phyloP scores from a whole-genome alignment of 768 basidiomycete genomes.

The Termitomyces eurrhizus region DNA sequence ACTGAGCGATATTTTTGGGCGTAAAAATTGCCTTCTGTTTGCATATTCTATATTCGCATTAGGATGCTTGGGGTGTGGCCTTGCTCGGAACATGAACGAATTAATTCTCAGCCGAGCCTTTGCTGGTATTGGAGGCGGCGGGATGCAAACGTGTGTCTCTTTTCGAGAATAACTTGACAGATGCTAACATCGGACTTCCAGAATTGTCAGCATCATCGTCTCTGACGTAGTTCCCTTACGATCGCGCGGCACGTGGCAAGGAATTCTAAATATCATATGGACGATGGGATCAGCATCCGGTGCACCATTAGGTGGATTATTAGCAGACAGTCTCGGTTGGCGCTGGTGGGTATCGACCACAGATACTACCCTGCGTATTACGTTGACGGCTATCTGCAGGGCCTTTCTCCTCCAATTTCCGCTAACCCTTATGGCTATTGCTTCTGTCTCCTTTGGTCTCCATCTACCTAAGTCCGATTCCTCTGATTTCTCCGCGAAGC shows the following conservation, averaged over 20 bases:
- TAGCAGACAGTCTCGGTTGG: slow-evolving; percentile 66
- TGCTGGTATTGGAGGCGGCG: slow-evolving; percentile 58
- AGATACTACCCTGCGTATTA: neutral
- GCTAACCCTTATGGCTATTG: slow-evolving; percentile 47
- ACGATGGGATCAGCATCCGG: slow-evolving; percentile 55
- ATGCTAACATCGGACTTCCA: slow-evolving; percentile 18
- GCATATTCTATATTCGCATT: slow-evolving; percentile 51
- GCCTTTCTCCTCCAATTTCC: slow-evolving; percentile 62
- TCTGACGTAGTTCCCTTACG: slow-evolving; percentile 63
- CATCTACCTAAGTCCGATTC: slow-evolving; percentile 42
- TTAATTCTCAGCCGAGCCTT: slow-evolving; percentile 51
- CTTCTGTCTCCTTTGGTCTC: slow-evolving; percentile 51
- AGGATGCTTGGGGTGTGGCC: slow-evolving; percentile 50
- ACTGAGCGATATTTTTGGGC: slow-evolving; percentile 62
- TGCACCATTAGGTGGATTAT: slow-evolving; percentile 59
- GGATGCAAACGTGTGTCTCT: slow-evolving; percentile 53
- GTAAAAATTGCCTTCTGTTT: slow-evolving; percentile 53
- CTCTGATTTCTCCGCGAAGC: slow-evolving; percentile 42
- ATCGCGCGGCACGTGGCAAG: slow-evolving; percentile 69
- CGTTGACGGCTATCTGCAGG: slow-evolving; percentile 25
- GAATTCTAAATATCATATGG: slow-evolving; percentile 57
- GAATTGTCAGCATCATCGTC: slow-evolving; percentile 60
- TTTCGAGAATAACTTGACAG: neutral
- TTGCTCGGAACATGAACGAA: slow-evolving; percentile 50
- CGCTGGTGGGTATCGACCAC: slow-evolving; percentile 40